Conservation (phyloP, 352 stramenopile genomes). For the Phytopythium cucurbitacearum region DNA sequence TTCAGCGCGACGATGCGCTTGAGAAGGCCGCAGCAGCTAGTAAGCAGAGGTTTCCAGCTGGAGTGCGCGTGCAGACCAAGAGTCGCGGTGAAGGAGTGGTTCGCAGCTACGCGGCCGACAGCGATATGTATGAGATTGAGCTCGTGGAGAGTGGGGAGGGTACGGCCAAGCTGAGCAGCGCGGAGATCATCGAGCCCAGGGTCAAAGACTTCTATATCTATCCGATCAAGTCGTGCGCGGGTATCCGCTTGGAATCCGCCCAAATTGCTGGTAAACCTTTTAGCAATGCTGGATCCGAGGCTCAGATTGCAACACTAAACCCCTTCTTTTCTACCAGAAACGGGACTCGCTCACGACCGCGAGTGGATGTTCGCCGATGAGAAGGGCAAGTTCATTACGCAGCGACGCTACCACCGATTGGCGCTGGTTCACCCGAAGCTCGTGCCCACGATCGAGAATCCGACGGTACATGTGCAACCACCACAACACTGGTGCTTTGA, state of each 20-base stretch:
- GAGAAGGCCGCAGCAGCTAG: conserved; percentile 19
- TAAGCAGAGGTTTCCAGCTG: conserved; percentile 16
- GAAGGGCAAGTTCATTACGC: conserved; percentile 63
- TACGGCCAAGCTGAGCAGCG: conserved; percentile 11
- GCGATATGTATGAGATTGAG: conserved; percentile 30
- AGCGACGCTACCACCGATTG: conserved; percentile 63
- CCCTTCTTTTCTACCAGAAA: conserved; percentile 11
- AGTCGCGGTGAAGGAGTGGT: conserved; percentile 12
- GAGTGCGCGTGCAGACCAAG: conserved; percentile 16
- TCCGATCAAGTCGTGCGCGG: conserved; percentile 81
- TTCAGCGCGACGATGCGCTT: conserved; percentile 25
- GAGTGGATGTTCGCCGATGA: conserved; percentile 75
- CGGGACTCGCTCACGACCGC: conserved; percentile 66
- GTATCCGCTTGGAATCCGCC: conserved; percentile 39
- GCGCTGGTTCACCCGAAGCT: conserved; percentile 55
- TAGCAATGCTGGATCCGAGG: conserved; percentile 1
- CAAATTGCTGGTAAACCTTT: conserved; percentile 27
- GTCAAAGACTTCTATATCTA: conserved; percentile 68
- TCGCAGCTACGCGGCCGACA: conserved; percentile 14
- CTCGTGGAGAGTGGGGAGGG: conserved; percentile 2
- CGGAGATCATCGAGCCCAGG: conserved; percentile 21
- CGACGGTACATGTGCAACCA: conserved; percentile 17
- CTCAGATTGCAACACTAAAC: not conserved
- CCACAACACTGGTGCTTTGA: not conserved
- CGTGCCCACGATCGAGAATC: conserved; percentile 39